These are phyloP conservation scores for Solanum habrochaites DNA, from an alignment of 257 asterid genomes.

Conservation along the genomic window DNA sequence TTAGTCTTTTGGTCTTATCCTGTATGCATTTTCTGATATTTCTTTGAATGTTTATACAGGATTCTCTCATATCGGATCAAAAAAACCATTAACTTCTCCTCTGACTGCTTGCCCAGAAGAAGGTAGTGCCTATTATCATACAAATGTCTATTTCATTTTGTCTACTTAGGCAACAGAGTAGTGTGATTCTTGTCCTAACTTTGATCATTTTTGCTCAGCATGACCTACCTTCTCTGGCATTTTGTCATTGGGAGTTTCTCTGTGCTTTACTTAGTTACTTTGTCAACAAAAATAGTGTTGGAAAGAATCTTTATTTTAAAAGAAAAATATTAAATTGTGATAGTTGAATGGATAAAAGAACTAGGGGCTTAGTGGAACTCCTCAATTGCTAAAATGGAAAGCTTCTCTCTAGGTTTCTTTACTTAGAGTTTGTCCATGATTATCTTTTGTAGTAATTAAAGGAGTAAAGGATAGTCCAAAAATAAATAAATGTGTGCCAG, in stretches of 20 bases:
- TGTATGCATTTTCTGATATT: conserved; percentile 4
- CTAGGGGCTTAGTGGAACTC: background rate
- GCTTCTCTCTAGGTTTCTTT: background rate
- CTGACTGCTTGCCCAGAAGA: conserved; percentile 2
- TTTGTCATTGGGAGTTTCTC: background rate
- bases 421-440: background rate
- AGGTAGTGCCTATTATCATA: background rate
- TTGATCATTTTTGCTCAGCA: background rate
- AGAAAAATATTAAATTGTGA: background rate
- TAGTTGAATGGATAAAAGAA: background rate
- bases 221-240: background rate
- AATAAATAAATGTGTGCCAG: background rate
- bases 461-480: background rate
- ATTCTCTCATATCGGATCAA: conserved; percentile 47
- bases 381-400: background rate
- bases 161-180: background rate
- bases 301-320: background rate
- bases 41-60: conserved; percentile 44
- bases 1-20: background rate
- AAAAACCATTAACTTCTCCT: conserved; percentile 25
- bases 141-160: background rate
- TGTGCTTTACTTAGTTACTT: background rate
- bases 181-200: background rate
- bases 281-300: background rate
- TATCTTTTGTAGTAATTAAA: background rate